phyloP scores from a whole-genome alignment of 2,329 filamentous ascomycete species.

The Akanthomyces muscarius region DNA sequence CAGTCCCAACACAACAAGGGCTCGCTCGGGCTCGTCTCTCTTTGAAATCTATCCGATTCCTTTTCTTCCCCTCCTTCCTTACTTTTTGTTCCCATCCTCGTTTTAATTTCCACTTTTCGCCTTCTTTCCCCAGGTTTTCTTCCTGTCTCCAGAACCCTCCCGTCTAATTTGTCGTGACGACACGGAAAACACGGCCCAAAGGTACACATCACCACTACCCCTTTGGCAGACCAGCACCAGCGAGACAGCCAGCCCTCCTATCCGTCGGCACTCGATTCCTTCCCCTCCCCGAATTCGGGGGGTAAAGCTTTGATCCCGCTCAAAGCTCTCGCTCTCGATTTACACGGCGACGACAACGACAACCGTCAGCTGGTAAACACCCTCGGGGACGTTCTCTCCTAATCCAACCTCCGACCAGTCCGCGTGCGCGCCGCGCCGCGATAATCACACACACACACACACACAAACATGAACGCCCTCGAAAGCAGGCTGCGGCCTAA shows the following conservation, averaged over 20 bases:
- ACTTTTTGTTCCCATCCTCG: not conserved
- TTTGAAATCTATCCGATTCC: constrained; percentile 11
- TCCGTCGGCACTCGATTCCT: not conserved
- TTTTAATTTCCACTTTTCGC: constrained; percentile 7
- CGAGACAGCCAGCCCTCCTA: not conserved
- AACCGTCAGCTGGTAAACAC: not conserved
- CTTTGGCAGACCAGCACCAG: not conserved
- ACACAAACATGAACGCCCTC: constrained; percentile 55
- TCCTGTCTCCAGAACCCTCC: not conserved
- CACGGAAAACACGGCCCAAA: not conserved
- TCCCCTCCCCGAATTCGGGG: not conserved
- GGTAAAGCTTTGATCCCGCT: not conserved
- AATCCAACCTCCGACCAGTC: not conserved
- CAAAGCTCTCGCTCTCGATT: not conserved
- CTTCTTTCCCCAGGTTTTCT: constrained; percentile 8
- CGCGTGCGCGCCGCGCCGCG: not conserved
- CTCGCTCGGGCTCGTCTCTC: constrained; percentile 4
- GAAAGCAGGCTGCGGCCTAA: constrained; percentile 77
- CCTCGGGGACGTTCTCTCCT: not conserved
- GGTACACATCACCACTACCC: not conserved
- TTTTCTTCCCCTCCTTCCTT: constrained; percentile 1
- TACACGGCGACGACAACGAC: not conserved
- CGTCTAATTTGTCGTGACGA: not conserved
- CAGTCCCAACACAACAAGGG: constrained; percentile 5
- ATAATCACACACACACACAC: not conserved